These are phyloP conservation scores for Selaginella tamariscina DNA, from an alignment of 75 land plant species.

Conservation along the genomic window DNA sequence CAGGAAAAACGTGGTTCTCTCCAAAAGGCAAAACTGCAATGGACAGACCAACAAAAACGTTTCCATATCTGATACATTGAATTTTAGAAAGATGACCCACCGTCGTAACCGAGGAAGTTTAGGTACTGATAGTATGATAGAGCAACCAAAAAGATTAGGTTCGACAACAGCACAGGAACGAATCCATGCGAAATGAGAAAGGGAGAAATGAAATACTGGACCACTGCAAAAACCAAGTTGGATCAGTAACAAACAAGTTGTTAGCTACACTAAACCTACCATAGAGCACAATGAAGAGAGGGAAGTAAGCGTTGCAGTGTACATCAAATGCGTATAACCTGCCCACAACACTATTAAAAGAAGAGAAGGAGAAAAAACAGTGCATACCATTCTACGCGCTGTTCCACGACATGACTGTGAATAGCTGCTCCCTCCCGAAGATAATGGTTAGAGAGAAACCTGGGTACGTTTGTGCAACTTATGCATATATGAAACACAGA, in stretches of 20 bases:
- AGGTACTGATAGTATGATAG: slow-evolving; percentile 85
- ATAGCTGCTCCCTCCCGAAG: slow-evolving; percentile 64
- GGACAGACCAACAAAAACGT: background rate
- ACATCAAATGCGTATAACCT: slow-evolving; percentile 98
- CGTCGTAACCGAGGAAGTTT: slow-evolving; percentile 90
- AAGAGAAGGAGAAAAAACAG: background rate
- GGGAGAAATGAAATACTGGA: slow-evolving; percentile 91
- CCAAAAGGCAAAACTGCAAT: slow-evolving; percentile 81
- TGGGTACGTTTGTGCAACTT: slow-evolving; percentile 20
- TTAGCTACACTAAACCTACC: slow-evolving; percentile 30
- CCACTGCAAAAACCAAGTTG: slow-evolving; percentile 35
- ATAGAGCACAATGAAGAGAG: slow-evolving; percentile 79
- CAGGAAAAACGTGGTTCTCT: slow-evolving; percentile 88
- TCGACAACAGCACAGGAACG: slow-evolving; percentile 65
- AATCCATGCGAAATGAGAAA: slow-evolving; percentile 78
- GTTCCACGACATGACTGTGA: slow-evolving; percentile 88
- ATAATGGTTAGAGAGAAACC: slow-evolving; percentile 79
- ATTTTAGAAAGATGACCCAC: slow-evolving; percentile 28
- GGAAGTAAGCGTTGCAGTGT: slow-evolving; percentile 97
- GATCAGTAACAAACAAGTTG: background rate
- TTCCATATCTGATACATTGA: background rate
- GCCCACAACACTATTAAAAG: slow-evolving; percentile 2
- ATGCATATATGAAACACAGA: background rate
- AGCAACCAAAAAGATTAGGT: slow-evolving; percentile 69
- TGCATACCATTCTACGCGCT: slow-evolving; percentile 84